phyloP scores from a whole-genome alignment of 2,329 filamentous ascomycete species.

The Epichloe gansuensis region DNA sequence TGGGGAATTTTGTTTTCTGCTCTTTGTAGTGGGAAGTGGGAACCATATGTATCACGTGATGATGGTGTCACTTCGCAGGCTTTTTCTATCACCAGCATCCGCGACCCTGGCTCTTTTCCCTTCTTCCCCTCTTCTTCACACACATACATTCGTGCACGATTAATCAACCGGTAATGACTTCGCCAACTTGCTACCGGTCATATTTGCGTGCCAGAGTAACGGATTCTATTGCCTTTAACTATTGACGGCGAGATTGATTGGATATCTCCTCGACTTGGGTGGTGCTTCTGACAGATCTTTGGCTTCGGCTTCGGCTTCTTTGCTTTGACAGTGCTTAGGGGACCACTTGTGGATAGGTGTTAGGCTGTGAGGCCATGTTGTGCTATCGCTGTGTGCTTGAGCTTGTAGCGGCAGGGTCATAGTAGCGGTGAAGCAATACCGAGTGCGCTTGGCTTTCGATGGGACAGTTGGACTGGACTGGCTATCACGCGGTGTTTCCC shows the following conservation, averaged over 20 bases:
- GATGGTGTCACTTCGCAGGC: conserved; percentile 1
- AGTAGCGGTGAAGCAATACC: too few species aligned
- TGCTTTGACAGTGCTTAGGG: not conserved
- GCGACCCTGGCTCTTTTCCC: not conserved
- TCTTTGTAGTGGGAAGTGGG: conserved; percentile 2
- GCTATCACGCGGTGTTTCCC: too few species aligned
- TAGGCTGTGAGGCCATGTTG: not conserved
- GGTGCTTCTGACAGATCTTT: conserved; percentile 19
- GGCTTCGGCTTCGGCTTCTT: not conserved
- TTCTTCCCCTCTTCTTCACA: conserved; percentile 30
- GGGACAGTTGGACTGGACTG: too few species aligned
- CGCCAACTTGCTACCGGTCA: conserved; percentile 43
- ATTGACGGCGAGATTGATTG: conserved; percentile 9
- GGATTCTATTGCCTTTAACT: conserved; percentile 16
- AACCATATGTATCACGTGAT: conserved; percentile 16
- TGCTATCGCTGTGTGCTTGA: not conserved
- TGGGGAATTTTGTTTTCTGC: not conserved
- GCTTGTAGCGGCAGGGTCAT: too few species aligned
- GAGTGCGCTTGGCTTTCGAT: too few species aligned
- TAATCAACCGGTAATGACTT: conserved; percentile 46
- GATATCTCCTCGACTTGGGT: conserved; percentile 14
- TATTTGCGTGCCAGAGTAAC: conserved; percentile 47
- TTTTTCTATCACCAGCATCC: not conserved
- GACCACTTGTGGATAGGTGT: not conserved
- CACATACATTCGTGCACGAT: conserved; percentile 40